Evolutionary conservation across 1,284 basidiomycete genomes (phyloP).

Genomic region (Puccinia coronata): DNA sequence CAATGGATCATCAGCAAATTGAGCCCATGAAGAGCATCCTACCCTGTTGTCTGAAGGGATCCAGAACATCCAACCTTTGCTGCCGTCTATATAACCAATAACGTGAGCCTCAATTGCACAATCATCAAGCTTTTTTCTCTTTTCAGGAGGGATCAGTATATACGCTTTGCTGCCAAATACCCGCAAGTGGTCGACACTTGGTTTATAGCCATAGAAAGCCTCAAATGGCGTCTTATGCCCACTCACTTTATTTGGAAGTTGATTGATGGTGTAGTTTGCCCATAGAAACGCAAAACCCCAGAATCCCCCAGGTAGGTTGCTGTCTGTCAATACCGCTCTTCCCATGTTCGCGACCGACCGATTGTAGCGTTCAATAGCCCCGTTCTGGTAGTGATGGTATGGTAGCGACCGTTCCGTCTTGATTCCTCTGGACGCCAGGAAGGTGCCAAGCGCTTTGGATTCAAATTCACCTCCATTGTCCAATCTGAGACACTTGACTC

Average conservation of each 20-base stretch:
- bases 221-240: neutral
- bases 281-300: too few relatives aligned
- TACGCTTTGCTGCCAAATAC: slow-evolving; percentile 1
- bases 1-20: neutral
- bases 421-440: neutral
- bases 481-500: too few relatives aligned
- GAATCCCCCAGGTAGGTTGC: too few relatives aligned
- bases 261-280: neutral
- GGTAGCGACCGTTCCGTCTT: too few relatives aligned
- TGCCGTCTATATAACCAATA: neutral
- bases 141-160: too few relatives aligned
- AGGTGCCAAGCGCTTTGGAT: neutral
- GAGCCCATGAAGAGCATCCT: neutral
- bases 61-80: too few relatives aligned
- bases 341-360: neutral
- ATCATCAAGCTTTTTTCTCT: slow-evolving; percentile 1
- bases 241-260: neutral
- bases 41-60: neutral
- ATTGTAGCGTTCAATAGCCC: neutral
- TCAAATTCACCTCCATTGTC: slow-evolving; percentile 30
- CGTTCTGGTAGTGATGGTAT: too few relatives aligned
- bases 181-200: neutral
- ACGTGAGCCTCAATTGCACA: too few relatives aligned
- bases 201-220: neutral
- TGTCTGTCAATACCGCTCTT: too few relatives aligned